Evolutionary conservation across 2,329 filamentous ascomycete species (phyloP).

Genomic region (Fusarium sp.): DNA sequence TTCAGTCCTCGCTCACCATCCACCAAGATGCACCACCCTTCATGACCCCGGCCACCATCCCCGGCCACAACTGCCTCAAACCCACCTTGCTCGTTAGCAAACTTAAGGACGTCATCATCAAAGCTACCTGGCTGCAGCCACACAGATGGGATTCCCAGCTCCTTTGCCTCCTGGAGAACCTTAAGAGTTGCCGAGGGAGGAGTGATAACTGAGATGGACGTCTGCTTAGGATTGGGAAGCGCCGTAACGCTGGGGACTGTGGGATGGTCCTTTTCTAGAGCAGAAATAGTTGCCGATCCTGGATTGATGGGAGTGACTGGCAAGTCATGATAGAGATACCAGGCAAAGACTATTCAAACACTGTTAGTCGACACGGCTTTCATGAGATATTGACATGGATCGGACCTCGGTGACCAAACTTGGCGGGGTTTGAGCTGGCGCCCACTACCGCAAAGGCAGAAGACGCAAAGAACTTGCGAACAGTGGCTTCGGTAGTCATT

Average conservation of each 20-base stretch:
- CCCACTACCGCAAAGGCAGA: slow-evolving; percentile 89
- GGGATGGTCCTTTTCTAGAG: slow-evolving; percentile 67
- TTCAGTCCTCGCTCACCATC: slow-evolving; percentile 78
- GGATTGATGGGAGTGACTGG: slow-evolving; percentile 90
- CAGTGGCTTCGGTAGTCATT: slow-evolving; percentile 77
- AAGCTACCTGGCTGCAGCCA: slow-evolving; percentile 95
- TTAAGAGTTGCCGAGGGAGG: slow-evolving; percentile 81
- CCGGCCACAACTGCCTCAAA: slow-evolving; percentile 79
- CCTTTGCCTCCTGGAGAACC: slow-evolving; percentile 81
- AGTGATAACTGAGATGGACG: slow-evolving; percentile 88
- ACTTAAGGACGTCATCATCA: slow-evolving; percentile 79
- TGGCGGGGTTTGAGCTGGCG: slow-evolving; percentile 84
- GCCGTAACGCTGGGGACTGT: slow-evolving; percentile 75
- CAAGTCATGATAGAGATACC: slow-evolving; percentile 84
- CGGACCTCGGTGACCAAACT: slow-evolving; percentile 89
- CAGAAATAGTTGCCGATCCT: slow-evolving; percentile 71
- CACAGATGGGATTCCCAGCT: slow-evolving; percentile 78
- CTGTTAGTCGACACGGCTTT: slow-evolving; percentile 3
- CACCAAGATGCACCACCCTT: slow-evolving; percentile 90
- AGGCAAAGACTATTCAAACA: slow-evolving; percentile 77
- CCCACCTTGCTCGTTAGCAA: slow-evolving; percentile 68
- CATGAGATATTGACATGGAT: not conserved
- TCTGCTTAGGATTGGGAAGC: slow-evolving; percentile 75
- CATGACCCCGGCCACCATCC: slow-evolving; percentile 72
- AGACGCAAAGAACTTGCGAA: slow-evolving; percentile 83